These are phyloP conservation scores for Capsicum pubescens DNA, from an alignment of 257 asterid genomes.

Conservation along the genomic window DNA sequence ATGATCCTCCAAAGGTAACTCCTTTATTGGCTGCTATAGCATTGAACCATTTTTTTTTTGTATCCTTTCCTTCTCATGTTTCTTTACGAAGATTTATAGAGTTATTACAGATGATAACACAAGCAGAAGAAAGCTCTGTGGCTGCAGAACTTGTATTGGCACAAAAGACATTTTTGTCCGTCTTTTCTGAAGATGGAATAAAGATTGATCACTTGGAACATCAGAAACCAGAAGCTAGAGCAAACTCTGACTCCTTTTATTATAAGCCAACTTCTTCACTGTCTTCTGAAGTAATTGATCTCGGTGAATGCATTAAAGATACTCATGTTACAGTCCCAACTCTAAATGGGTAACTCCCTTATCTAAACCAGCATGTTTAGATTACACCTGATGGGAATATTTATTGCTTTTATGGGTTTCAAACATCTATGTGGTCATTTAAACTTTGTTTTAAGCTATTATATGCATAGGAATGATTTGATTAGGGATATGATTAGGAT, in stretches of 20 bases:
- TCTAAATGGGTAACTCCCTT: constrained; percentile 71
- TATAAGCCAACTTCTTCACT: constrained; percentile 36
- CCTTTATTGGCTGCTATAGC: neutral
- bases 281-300: constrained; percentile 64
- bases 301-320: constrained; percentile 67
- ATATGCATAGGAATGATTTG: neutral
- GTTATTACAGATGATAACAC: constrained; percentile 53
- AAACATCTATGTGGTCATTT: neutral
- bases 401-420: neutral
- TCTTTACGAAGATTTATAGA: neutral
- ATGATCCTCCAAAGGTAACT: constrained; percentile 78
- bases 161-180: constrained; percentile 60
- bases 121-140: constrained; percentile 44
- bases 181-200: constrained; percentile 45
- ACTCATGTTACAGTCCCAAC: constrained; percentile 79
- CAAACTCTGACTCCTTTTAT: constrained; percentile 36
- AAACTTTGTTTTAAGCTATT: neutral
- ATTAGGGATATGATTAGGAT: constrained; percentile 18
- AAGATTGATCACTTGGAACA: constrained; percentile 43
- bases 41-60: neutral
- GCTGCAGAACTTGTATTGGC: constrained; percentile 59
- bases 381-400: neutral
- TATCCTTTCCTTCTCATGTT: neutral
- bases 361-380: neutral
- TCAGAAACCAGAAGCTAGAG: constrained; percentile 27